A percentile compares a stretch with the other conserved stretches of the same genome.
These are phyloP conservation scores for Prunus fruticosa DNA, from an alignment of 306 rosid species.

Conservation along the genomic window DNA sequence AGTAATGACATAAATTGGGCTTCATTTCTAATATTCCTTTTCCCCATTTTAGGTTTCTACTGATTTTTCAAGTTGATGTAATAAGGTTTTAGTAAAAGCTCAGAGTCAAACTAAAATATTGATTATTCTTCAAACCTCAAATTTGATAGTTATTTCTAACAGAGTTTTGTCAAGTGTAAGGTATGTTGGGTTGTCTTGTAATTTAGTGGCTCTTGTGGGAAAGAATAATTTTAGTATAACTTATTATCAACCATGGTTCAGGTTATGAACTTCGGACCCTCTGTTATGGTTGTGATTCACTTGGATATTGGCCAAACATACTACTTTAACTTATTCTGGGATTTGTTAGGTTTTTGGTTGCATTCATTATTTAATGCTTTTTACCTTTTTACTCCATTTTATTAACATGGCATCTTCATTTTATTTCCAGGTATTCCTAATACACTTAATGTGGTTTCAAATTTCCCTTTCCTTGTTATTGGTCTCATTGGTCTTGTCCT, in stretches of 20 bases:
- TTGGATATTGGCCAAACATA: background rate
- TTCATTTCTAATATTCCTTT: background rate
- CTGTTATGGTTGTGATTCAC: background rate
- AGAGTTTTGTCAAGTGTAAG: background rate
- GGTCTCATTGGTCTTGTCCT: slow-evolving; percentile 73
- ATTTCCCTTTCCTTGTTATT: slow-evolving; percentile 75
- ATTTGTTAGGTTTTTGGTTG: background rate
- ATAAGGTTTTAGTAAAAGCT: background rate
- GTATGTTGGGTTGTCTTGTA: background rate
- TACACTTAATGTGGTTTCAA: slow-evolving; percentile 76
- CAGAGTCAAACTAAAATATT: too few relatives aligned
- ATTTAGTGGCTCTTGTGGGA: background rate
- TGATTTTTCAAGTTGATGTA: background rate
- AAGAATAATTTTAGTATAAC: background rate
- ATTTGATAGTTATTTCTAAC: background rate
- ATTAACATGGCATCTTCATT: background rate
- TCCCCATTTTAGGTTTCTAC: background rate
- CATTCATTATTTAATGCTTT: background rate
- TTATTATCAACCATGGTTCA: background rate
- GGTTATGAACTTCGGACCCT: background rate
- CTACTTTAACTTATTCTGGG: background rate
- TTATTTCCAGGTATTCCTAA: slow-evolving; percentile 71
- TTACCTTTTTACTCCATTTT: background rate
- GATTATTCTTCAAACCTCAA: background rate
- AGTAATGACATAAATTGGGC: background rate